Percentiles rank a stretch among this genome's conserved stretches.
These are phyloP conservation scores for Echinochloa phyllopogon DNA, from an alignment of 176 grass and related monocot species.

Conservation along the genomic window DNA sequence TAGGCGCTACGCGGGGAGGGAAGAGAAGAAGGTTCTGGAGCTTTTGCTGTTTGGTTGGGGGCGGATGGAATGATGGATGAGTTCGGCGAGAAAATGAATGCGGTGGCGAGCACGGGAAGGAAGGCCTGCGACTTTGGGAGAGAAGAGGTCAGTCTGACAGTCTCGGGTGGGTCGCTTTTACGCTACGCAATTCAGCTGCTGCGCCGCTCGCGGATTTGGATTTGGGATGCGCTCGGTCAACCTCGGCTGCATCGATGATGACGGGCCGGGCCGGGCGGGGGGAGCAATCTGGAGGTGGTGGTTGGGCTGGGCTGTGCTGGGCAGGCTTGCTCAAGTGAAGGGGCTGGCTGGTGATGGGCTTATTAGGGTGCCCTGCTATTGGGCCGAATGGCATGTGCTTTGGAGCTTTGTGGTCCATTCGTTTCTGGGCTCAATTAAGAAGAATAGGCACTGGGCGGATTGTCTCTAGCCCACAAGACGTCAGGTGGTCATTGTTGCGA, in stretches of 20 bases:
- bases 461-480: background rate
- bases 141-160: background rate
- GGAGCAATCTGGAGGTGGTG: too few relatives aligned
- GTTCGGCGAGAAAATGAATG: background rate
- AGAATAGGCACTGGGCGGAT: too few relatives aligned
- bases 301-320: background rate
- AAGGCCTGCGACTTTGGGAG: background rate
- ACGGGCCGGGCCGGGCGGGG: background rate
- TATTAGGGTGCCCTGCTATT: background rate
- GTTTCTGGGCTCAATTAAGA: background rate
- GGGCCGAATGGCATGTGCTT: background rate
- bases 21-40: conserved; percentile 15
- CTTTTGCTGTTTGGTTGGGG: background rate
- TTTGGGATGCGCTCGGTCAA: background rate
- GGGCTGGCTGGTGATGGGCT: background rate
- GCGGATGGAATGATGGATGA: background rate
- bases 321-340: background rate
- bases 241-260: background rate
- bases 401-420: background rate
- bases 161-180: conserved; percentile 15
- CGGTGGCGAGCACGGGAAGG: background rate
- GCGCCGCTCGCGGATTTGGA: conserved; percentile 1
- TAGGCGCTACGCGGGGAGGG: background rate
- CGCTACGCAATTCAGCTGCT: conserved; percentile 5
- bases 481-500: background rate